A percentile compares a stretch with the other conserved stretches of the same genome.
These are phyloP conservation scores for Tetraselmis chui DNA, from an alignment of 139 green algal genomes.

Conservation along the genomic window DNA sequence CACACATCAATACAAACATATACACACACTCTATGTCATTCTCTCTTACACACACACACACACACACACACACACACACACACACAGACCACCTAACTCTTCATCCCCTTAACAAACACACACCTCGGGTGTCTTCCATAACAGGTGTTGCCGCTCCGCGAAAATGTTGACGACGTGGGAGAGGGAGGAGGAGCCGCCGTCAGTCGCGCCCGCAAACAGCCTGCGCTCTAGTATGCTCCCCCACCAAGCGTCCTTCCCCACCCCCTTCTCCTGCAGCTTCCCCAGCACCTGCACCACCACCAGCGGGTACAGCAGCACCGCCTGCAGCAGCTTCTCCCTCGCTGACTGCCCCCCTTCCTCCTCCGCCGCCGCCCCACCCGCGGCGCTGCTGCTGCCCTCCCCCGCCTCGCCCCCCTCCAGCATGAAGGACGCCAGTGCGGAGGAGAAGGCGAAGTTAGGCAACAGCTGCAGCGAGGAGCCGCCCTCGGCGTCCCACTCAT, in stretches of 20 bases:
- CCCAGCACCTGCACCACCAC: conserved; percentile 45
- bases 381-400: conserved; percentile 8
- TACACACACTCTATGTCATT: too few relatives aligned
- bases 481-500: conserved; percentile 36
- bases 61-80: too few relatives aligned
- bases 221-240: conserved; percentile 34
- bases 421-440: conserved; percentile 53
- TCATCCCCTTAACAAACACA: too few relatives aligned
- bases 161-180: conserved; percentile 75
- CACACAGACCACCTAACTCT: too few relatives aligned
- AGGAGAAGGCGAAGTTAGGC: conserved; percentile 74
- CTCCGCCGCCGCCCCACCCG: neutral
- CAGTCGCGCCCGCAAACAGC: conserved; percentile 41
- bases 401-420: neutral
- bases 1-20: too few relatives aligned
- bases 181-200: conserved; percentile 54
- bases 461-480: conserved; percentile 47
- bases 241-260: conserved; percentile 45
- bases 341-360: neutral
- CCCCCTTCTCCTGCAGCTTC: conserved; percentile 58
- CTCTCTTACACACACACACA: too few relatives aligned
- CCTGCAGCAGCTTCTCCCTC: conserved; percentile 40
- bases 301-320: conserved; percentile 70
- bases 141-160: conserved; percentile 67
- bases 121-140: conserved; percentile 63